phyloP scores from a whole-genome alignment of 2,329 filamentous ascomycete genomes.

The Fusarium setosum region DNA sequence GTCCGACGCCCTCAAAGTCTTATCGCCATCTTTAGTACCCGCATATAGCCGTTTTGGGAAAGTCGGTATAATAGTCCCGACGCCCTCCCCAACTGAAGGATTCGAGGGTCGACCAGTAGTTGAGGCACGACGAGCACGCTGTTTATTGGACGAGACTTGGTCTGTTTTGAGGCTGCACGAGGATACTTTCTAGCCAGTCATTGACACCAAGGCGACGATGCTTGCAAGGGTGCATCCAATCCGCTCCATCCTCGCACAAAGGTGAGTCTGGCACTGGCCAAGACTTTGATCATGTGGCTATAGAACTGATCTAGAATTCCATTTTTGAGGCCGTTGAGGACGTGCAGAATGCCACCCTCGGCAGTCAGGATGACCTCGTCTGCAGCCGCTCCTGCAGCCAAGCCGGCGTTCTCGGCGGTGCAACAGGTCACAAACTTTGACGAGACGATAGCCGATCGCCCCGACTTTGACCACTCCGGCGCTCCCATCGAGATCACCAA shows the following conservation, averaged over 20 bases:
- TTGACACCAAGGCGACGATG: neutral
- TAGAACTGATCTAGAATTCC: neutral
- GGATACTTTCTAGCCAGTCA: neutral
- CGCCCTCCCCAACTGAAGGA: neutral
- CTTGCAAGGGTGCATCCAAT: neutral
- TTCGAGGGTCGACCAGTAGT: neutral
- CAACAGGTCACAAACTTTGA: conserved; percentile 38
- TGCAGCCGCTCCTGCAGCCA: conserved; percentile 13
- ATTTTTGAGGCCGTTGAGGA: neutral
- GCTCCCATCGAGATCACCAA: conserved; percentile 41
- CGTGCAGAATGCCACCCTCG: neutral
- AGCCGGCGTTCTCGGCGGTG: conserved; percentile 38
- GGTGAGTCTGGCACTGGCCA: neutral
- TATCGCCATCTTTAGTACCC: neutral
- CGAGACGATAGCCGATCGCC: conserved; percentile 35
- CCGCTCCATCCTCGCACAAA: neutral
- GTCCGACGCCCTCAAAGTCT: conserved; percentile 21
- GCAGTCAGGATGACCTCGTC: conserved; percentile 24
- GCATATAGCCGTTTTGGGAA: neutral
- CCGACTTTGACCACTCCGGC: conserved; percentile 39
- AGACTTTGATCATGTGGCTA: neutral
- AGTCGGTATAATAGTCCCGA: conserved; percentile 26
- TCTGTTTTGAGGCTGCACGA: neutral
- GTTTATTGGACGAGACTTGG: neutral
- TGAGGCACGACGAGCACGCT: neutral